Conservation (phyloP, 371 early-diverging fungal species). For the Mucor velutinosus region DNA sequence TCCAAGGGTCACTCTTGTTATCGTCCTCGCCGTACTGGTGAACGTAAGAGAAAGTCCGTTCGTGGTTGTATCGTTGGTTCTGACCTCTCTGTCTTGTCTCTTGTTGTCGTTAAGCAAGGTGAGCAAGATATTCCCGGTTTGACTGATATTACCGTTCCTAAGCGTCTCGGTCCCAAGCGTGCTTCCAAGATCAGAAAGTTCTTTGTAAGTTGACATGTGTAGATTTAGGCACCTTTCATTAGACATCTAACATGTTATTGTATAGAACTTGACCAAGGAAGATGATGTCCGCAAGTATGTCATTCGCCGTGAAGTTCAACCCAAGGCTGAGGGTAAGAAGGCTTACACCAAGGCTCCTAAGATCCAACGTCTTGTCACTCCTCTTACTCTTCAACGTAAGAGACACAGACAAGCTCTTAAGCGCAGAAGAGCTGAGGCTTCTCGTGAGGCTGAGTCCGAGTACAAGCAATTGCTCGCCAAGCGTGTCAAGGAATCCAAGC, state of each 20-base stretch:
- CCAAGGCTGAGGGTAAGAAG: slow-evolving; percentile 90
- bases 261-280: slow-evolving; percentile 84
- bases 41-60: slow-evolving; percentile 99
- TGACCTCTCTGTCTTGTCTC: too few species aligned
- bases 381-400: slow-evolving; percentile 94
- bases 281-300: slow-evolving; percentile 99
- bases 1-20: slow-evolving; percentile 99
- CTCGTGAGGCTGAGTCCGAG: slow-evolving; percentile 88
- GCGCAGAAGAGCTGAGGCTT: slow-evolving; percentile 76
- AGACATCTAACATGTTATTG: too few species aligned
- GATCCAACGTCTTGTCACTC: slow-evolving; percentile 99
- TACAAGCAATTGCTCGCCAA: slow-evolving; percentile 93
- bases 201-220: too few species aligned
- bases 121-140: too few species aligned
- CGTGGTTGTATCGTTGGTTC: slow-evolving; percentile 98
- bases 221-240: too few species aligned
- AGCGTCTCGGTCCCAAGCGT: too few species aligned
- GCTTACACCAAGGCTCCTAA: slow-evolving; percentile 92
- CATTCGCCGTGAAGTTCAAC: slow-evolving; percentile 93
- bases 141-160: too few species aligned
- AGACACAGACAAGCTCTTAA: slow-evolving; percentile 85
- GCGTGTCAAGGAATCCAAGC: slow-evolving; percentile 91
- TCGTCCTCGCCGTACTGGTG: slow-evolving; percentile 97
- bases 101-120: too few species aligned
- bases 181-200: too few species aligned